Evolutionary conservation across 495 filamentous ascomycete species (phyloP).

Genomic region (Letharia columbiana): DNA sequence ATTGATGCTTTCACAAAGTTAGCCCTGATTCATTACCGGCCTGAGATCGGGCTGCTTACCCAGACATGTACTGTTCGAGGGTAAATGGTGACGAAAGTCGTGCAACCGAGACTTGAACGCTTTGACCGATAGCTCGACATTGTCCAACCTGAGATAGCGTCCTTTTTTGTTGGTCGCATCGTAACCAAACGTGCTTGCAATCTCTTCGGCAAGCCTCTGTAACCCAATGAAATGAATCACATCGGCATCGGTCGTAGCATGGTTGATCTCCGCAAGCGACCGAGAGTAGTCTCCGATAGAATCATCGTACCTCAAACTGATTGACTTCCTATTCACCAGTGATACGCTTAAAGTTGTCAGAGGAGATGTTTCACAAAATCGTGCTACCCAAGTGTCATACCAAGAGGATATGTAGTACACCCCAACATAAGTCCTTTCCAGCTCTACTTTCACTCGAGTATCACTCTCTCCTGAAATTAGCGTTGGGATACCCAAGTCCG

Average conservation of each 20-base stretch:
- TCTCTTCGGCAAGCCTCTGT: slow-evolving; percentile 8
- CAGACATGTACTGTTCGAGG: background rate
- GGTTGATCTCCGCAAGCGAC: background rate
- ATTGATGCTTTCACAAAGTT: background rate
- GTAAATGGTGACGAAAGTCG: background rate
- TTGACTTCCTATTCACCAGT: slow-evolving; percentile 11
- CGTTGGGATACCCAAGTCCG: slow-evolving; percentile 17
- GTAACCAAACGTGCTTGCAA: slow-evolving; percentile 13
- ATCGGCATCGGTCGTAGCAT: background rate
- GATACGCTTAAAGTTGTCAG: slow-evolving; percentile 1
- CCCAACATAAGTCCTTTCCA: background rate
- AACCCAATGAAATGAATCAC: slow-evolving; percentile 6
- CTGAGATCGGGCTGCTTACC: background rate
- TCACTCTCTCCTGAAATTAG: background rate
- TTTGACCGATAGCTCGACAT: slow-evolving; percentile 10
- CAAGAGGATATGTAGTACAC: slow-evolving; percentile 4
- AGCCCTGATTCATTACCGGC: background rate
- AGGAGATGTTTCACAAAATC: background rate
- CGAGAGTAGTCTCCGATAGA: slow-evolving; percentile 3
- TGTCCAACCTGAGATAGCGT: background rate
- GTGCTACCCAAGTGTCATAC: background rate
- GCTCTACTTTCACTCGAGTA: slow-evolving; percentile 2
- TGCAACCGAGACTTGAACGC: slow-evolving; percentile 8
- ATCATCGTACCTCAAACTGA: slow-evolving; percentile 4
- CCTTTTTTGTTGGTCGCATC: background rate